Evolutionary conservation across 257 asterid genomes (phyloP).

Genomic region (Mentha longifolia): DNA sequence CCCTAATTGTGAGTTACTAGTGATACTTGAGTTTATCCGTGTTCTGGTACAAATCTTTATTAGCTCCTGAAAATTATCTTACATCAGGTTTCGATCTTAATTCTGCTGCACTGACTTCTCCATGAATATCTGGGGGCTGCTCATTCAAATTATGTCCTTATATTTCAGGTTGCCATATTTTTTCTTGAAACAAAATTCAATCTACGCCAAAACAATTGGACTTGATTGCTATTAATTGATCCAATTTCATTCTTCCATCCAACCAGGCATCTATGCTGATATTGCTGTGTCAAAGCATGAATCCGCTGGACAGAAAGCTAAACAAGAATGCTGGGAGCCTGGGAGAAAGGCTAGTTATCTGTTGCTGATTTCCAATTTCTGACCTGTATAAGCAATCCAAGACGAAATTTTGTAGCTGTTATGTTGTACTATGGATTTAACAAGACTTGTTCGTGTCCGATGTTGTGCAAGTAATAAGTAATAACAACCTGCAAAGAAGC

Average conservation of each 20-base stretch:
- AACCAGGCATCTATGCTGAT: slow-evolving; percentile 80
- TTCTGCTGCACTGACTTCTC: slow-evolving; percentile 14
- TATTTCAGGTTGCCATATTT: neutral
- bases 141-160: slow-evolving; percentile 10
- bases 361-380: slow-evolving; percentile 30
- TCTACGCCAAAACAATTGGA: slow-evolving; percentile 7
- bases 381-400: slow-evolving; percentile 28
- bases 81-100: slow-evolving; percentile 28
- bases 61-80: slow-evolving; percentile 9
- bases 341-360: slow-evolving; percentile 70
- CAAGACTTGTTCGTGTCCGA: slow-evolving; percentile 22
- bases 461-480: slow-evolving; percentile 67
- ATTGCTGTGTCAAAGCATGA: slow-evolving; percentile 80
- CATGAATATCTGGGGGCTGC: neutral
- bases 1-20: neutral
- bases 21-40: slow-evolving; percentile 19
- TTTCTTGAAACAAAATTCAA: slow-evolving; percentile 2
- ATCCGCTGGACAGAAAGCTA: slow-evolving; percentile 98
- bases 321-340: slow-evolving; percentile 54
- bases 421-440: slow-evolving; percentile 17
- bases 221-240: slow-evolving; percentile 10
- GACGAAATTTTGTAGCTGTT: neutral
- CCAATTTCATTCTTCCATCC: neutral
- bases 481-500: slow-evolving; percentile 56
- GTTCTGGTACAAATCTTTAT: neutral